phyloP scores from a whole-genome alignment of 129 eudicot species.

The Arctium minus region DNA sequence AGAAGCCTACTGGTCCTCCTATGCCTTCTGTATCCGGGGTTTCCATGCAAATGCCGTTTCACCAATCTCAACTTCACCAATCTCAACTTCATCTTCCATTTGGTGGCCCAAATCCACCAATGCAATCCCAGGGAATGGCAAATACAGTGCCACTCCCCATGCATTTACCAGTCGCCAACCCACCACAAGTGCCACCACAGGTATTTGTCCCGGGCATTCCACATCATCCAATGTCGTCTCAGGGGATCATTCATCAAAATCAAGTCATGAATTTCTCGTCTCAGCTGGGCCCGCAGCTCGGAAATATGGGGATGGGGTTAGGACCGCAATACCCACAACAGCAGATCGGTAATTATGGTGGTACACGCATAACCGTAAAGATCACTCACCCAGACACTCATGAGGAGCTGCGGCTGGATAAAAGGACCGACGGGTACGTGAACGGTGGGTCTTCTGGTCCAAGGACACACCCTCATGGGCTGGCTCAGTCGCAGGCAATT shows the following conservation, averaged over 20 bases:
- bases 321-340: conserved; percentile 70
- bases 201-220: conserved; percentile 59
- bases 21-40: conserved; percentile 36
- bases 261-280: conserved; percentile 55
- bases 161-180: conserved; percentile 52
- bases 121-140: conserved; percentile 66
- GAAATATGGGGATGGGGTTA: conserved; percentile 54
- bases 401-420: conserved; percentile 73
- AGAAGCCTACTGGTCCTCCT: conserved; percentile 61
- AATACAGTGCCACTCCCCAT: conserved; percentile 61
- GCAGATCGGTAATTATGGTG: conserved; percentile 44
- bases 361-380: conserved; percentile 69
- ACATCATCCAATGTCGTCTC: conserved; percentile 68
- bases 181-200: conserved; percentile 50
- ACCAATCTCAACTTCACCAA: conserved; percentile 30
- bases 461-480: conserved; percentile 46
- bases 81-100: conserved; percentile 48
- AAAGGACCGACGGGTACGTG: conserved; percentile 24
- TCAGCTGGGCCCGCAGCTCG: conserved; percentile 67
- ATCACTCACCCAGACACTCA: conserved; percentile 92
- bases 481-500: conserved; percentile 65
- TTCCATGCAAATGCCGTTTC: conserved; percentile 56
- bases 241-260: conserved; percentile 76
- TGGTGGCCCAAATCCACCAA: conserved; percentile 68
- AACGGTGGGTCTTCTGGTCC: conserved; percentile 48